Conservation (phyloP, 306 rosid species). For the Begonia fuchsioides region DNA sequence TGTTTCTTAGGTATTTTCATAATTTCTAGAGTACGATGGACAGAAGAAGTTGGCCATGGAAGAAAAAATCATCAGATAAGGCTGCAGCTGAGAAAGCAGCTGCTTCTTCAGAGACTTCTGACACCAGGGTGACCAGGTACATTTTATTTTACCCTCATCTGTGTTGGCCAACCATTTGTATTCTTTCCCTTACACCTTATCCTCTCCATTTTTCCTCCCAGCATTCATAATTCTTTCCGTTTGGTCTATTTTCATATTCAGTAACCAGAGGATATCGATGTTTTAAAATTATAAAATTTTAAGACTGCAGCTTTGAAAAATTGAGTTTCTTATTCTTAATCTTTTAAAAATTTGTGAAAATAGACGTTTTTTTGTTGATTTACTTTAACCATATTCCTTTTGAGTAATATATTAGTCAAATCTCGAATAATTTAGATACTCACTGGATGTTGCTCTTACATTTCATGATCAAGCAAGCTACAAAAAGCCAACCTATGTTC, state of each 20-base stretch:
- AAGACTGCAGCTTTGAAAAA: too few relatives aligned
- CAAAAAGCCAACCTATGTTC: conserved; percentile 69
- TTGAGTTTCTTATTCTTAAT: too few relatives aligned
- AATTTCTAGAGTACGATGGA: conserved; percentile 47
- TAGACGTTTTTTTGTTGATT: too few relatives aligned
- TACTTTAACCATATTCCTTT: too few relatives aligned
- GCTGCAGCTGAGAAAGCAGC: conserved; percentile 47
- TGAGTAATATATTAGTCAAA: too few relatives aligned
- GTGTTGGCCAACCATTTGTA: too few relatives aligned
- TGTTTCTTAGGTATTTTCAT: not conserved
- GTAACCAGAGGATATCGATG: not conserved
- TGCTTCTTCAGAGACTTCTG: conserved; percentile 30
- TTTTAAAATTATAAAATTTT: not conserved
- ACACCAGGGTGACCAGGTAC: conserved; percentile 48
- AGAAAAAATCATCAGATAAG: conserved; percentile 89
- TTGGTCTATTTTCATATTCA: not conserved
- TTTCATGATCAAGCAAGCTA: conserved; percentile 34
- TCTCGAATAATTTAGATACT: not conserved
- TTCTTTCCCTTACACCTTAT: too few relatives aligned
- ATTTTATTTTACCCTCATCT: not conserved
- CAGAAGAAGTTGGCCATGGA: conserved; percentile 97
- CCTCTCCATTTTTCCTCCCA: too few relatives aligned
- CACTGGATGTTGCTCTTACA: conserved; percentile 2
- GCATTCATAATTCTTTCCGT: not conserved
- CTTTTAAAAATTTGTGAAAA: too few relatives aligned